phyloP scores from a whole-genome alignment of 352 stramenopile species.

The Phytophthora citrophthora region DNA sequence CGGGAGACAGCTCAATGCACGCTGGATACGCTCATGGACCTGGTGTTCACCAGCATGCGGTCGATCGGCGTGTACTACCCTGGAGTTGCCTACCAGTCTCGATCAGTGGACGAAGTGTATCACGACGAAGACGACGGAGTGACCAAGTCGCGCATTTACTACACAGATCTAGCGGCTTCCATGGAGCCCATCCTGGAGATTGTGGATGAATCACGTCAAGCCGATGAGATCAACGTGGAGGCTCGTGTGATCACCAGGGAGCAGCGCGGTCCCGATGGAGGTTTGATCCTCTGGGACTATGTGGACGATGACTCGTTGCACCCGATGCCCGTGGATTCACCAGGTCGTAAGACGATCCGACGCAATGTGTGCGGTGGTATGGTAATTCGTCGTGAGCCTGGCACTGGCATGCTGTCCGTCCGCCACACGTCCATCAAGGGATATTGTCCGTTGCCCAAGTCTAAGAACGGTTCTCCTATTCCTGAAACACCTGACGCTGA shows the following conservation, averaged over 20 bases:
- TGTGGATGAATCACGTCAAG: constrained; percentile 31
- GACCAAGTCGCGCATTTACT: constrained; percentile 52
- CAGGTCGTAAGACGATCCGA: constrained; percentile 35
- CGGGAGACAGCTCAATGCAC: constrained; percentile 40
- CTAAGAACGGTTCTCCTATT: constrained; percentile 4
- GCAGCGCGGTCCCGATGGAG: constrained; percentile 35
- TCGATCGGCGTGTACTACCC: constrained; percentile 66
- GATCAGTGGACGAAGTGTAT: constrained; percentile 41
- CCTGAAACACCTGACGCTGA: constrained; percentile 26
- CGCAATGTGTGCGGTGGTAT: constrained; percentile 61
- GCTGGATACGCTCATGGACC: constrained; percentile 49
- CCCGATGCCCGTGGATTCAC: constrained; percentile 24
- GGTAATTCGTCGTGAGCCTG: constrained; percentile 46
- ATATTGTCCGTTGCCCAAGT: constrained; percentile 46
- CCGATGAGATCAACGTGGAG: constrained; percentile 60
- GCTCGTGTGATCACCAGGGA: constrained; percentile 62
- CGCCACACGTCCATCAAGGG: constrained; percentile 67
- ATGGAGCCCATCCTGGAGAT: constrained; percentile 39
- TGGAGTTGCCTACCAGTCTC: constrained; percentile 43
- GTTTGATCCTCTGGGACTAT: constrained; percentile 70
- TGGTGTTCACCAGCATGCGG: constrained; percentile 57
- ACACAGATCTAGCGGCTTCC: constrained; percentile 50
- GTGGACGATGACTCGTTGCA: constrained; percentile 69
- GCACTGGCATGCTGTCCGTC: constrained; percentile 56
- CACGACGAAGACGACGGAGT: constrained; percentile 22